Conservation (phyloP, 306 rosid species). For the Malus fusca region DNA sequence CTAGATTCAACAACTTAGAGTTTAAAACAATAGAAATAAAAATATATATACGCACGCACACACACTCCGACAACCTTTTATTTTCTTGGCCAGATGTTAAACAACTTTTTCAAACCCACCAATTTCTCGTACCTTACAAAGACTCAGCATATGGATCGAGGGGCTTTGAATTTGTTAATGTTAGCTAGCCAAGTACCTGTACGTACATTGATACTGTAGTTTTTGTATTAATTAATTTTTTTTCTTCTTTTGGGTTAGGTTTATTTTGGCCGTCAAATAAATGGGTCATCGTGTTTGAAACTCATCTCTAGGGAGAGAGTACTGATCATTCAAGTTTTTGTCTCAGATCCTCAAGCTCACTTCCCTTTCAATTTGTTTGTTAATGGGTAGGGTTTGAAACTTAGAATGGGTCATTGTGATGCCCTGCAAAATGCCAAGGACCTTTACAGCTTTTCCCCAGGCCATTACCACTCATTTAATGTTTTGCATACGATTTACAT, state of each 20-base stretch:
- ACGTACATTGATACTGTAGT: not conserved
- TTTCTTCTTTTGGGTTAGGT: not conserved
- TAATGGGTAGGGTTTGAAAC: constrained; percentile 14
- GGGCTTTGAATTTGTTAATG: not conserved
- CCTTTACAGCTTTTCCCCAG: constrained; percentile 22
- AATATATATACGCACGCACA: too few species aligned
- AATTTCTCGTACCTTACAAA: not conserved
- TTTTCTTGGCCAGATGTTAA: not conserved
- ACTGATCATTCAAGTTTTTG: constrained; percentile 2
- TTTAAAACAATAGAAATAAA: too few species aligned
- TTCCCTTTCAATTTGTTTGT: constrained; percentile 18
- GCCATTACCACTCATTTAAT: constrained; percentile 30
- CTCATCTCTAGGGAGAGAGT: constrained; percentile 9
- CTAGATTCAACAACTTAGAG: too few species aligned
- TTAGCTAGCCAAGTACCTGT: not conserved
- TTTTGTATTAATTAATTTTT: not conserved
- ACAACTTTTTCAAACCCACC: not conserved
- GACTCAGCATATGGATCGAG: not conserved
- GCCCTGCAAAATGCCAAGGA: constrained; percentile 24
- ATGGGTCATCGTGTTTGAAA: not conserved
- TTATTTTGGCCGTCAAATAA: constrained; percentile 20
- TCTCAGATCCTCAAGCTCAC: constrained; percentile 1
- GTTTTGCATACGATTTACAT: constrained; percentile 21
- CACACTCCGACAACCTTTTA: too few species aligned
- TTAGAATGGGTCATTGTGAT: constrained; percentile 13